phyloP scores from a whole-genome alignment of 1,139 yeast genomes.

The Yarrowia galli region DNA sequence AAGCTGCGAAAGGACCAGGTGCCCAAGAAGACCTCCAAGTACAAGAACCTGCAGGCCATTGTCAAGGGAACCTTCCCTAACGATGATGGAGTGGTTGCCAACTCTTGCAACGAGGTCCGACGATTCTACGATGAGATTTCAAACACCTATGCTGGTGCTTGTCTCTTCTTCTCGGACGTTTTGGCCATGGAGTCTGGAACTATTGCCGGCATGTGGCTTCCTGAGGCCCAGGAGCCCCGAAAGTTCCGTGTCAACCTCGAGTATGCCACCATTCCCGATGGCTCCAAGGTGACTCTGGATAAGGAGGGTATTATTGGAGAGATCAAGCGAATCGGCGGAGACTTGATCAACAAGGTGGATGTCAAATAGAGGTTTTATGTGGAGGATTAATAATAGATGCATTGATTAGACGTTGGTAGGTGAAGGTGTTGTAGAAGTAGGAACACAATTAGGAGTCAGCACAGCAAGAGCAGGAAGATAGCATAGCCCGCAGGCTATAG shows the following conservation, averaged over 20 bases:
- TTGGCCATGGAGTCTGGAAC: constrained; percentile 34
- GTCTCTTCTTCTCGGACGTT: constrained; percentile 30
- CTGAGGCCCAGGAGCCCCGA: constrained; percentile 59
- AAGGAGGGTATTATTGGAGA: constrained; percentile 78
- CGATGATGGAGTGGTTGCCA: constrained; percentile 45
- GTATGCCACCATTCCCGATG: constrained; percentile 70
- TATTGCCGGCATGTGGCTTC: constrained; percentile 82
- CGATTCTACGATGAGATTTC: constrained; percentile 49
- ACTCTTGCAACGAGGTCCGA: constrained; percentile 44
- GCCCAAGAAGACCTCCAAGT: constrained; percentile 35
- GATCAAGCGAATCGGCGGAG: constrained; percentile 78
- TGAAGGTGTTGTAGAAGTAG: too few species aligned
- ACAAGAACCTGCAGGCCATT: constrained; percentile 40
- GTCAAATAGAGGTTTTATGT: constrained; percentile 20
- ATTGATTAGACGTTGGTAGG: not conserved
- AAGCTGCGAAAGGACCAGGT: constrained; percentile 55
- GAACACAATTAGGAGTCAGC: too few species aligned
- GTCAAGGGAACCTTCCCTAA: constrained; percentile 43
- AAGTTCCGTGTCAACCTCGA: constrained; percentile 83
- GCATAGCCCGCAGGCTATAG: too few species aligned
- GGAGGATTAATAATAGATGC: constrained; percentile 3
- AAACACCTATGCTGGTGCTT: constrained; percentile 36
- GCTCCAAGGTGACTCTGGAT: constrained; percentile 64
- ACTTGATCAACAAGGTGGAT: constrained; percentile 51
- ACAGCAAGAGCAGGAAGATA: too few species aligned